Percentiles rank a stretch among this genome's conserved stretches.
Conservation (phyloP, 164 flowering plant genomes). For the Stephania japonica region DNA sequence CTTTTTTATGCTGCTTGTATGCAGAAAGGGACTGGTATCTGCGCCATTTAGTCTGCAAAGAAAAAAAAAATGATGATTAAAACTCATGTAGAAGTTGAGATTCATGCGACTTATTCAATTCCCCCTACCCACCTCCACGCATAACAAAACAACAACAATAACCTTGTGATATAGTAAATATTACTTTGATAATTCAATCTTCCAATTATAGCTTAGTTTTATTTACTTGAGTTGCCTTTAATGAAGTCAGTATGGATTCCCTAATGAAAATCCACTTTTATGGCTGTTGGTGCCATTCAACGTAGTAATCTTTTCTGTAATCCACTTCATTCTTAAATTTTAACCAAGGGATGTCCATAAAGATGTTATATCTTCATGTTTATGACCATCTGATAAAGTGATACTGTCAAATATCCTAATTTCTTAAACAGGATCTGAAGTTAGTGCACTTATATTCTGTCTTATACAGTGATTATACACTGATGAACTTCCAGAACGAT, state of each 20-base stretch:
- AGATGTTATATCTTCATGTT: neutral
- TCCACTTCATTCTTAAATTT: neutral
- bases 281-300: neutral
- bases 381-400: neutral
- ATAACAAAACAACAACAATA: neutral
- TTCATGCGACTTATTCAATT: neutral
- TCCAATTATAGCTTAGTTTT: neutral
- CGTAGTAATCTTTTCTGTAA: neutral
- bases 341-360: neutral
- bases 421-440: neutral
- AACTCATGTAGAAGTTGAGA: neutral
- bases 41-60: constrained; percentile 66
- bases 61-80: constrained; percentile 10
- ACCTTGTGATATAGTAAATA: neutral
- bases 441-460: neutral
- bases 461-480: neutral
- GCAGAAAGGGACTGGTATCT: constrained; percentile 36
- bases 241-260: neutral
- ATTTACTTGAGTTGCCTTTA: neutral
- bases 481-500: neutral
- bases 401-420: neutral
- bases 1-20: constrained; percentile 49
- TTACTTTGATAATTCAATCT: neutral
- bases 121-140: too few species aligned
- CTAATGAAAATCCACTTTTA: neutral